Conservation (phyloP, 1,284 basidiomycete species). For the Sporisorium scitamineum region DNA sequence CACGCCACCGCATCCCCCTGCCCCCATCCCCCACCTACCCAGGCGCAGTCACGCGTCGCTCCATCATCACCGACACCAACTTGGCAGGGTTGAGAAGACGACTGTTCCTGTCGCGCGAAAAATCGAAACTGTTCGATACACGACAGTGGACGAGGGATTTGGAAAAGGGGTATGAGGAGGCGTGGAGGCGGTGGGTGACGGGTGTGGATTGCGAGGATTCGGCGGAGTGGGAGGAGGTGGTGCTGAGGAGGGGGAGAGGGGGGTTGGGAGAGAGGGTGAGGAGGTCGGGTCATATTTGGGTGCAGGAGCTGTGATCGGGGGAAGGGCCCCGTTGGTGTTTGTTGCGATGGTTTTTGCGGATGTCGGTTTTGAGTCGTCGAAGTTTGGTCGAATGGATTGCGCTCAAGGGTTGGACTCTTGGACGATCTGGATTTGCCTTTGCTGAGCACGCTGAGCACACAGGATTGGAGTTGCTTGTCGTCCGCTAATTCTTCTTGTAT, state of each 20-base stretch:
- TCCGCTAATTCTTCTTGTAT: no score
- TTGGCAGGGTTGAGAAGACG: constrained; percentile 47
- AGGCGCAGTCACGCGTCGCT: constrained; percentile 43
- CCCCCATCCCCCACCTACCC: constrained; percentile 30
- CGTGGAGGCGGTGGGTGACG: constrained; percentile 75
- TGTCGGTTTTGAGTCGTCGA: no score
- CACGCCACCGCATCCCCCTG: constrained; percentile 30
- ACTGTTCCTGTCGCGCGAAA: constrained; percentile 73
- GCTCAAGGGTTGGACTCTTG: no score
- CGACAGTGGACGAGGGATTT: constrained; percentile 74
- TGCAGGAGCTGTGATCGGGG: constrained; percentile 14
- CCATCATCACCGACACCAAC: background rate
- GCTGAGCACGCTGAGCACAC: no score
- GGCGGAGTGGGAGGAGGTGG: constrained; percentile 67
- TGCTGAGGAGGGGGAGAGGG: background rate
- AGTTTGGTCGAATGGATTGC: no score
- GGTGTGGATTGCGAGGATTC: constrained; percentile 73
- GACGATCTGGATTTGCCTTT: no score
- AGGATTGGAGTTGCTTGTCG: background rate
- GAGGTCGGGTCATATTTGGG: constrained; percentile 56
- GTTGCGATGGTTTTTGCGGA: background rate
- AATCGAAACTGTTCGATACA: constrained; percentile 74
- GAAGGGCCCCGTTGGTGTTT: background rate
- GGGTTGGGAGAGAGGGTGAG: constrained; percentile 11
- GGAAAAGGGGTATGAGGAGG: constrained; percentile 73